A percentile compares a stretch with the other conserved stretches of the same genome.
Evolutionary conservation across 805 yeast genomes (phyloP).

Genomic region (Spathaspora arborariae): DNA sequence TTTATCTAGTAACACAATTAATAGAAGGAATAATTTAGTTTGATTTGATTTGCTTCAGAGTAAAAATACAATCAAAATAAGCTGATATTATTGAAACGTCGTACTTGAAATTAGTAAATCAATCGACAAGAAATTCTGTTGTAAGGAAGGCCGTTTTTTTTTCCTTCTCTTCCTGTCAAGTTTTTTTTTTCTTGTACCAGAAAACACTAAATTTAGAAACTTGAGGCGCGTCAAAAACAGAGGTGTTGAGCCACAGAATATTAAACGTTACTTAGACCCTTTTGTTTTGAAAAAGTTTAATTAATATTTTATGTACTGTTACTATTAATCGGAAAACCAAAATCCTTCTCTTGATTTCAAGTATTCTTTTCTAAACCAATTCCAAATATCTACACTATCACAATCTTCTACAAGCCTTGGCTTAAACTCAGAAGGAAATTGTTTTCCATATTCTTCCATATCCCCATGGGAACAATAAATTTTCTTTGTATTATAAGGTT

Average conservation of each 20-base stretch:
- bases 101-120: neutral
- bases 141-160: neutral
- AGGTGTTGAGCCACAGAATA: no score
- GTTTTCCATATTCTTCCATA: slow-evolving; percentile 10
- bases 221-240: neutral
- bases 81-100: neutral
- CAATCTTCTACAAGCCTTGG: slow-evolving; percentile 25
- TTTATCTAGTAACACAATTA: no score
- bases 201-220: neutral
- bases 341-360: slow-evolving; percentile 6
- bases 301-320: neutral
- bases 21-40: no score
- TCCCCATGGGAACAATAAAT: slow-evolving; percentile 22
- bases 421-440: slow-evolving; percentile 17
- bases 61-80: neutral
- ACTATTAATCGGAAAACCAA: slow-evolving; percentile 7
- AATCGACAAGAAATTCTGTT: neutral
- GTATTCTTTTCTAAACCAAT: slow-evolving; percentile 23
- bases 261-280: neutral
- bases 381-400: slow-evolving; percentile 29
- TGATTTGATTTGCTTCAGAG: neutral
- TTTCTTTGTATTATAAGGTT: slow-evolving; percentile 21
- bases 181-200: neutral
- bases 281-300: neutral
- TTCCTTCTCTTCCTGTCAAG: neutral